Evolutionary conservation across 139 green algal genomes (phyloP), one percentile per base, ranked within the genome.

Genomic region (Coccomyxa sp.): DNA sequence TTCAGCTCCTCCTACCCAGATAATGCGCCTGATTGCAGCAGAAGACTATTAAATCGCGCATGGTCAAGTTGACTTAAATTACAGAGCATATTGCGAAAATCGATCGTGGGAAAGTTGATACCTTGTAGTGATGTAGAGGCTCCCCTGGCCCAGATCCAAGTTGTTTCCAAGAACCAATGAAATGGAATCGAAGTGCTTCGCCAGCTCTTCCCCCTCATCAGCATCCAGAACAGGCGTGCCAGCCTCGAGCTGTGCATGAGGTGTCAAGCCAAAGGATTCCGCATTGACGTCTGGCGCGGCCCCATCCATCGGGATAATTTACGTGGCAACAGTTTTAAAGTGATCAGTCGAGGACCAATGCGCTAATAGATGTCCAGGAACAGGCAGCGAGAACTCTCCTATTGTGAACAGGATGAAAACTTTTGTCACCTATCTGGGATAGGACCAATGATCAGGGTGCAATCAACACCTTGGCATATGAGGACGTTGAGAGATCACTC

Each of bases 51-150:
- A 10, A 14, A 74, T 23, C 9, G 9, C 9, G 66, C 21, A 10
- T 74, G 66, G 21, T 74, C 66, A 74, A 10, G 66, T 51, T 3
- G 38, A 51, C 38, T 51, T 51, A 11, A 51, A 15, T 71, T 71
- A 17, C 63, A 71, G 17, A 17, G 38, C 38, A 51, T 51, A 51
- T 51, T 51, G 38, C 3, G 38, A 51, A 51, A 7, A 7, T 11
- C 38, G 38, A 51, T 51, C 38, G 38, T 51, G 38, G 38, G 38
- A 51, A 51, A 51, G 3, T 3, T 51, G 38, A 51, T 32, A 83
- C 80, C 80, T 79, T 30, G 30, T 83, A 14, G 80, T 83, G 38
- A 79, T 68, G 17, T 71, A 83, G 0, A 83, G 80, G 11, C 13
- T 68, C 13, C 80, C 80, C 10, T 67, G 12, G 45, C 80, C 80